Percentiles rank a stretch among this genome's conserved stretches.
These are phyloP conservation scores for Chamaecrista fasciculata DNA, from an alignment of 306 rosid species.

Conservation along the genomic window DNA sequence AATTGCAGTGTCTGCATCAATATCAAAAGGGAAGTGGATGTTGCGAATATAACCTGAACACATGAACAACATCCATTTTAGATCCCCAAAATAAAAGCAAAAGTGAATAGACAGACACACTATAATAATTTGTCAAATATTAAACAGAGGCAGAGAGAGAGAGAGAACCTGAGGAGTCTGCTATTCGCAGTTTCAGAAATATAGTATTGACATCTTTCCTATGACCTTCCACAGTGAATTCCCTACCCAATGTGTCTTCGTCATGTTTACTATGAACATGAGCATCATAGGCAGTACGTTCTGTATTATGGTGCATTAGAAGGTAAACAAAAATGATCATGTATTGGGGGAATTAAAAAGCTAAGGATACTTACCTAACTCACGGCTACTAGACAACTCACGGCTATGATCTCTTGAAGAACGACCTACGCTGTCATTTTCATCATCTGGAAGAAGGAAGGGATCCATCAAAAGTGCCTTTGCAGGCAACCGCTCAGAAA, in stretches of 20 bases:
- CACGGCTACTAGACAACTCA: slow-evolving; percentile 29
- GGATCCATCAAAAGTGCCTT: slow-evolving; percentile 80
- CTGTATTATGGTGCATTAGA: slow-evolving; percentile 44
- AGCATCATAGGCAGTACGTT: slow-evolving; percentile 36
- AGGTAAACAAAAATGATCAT: slow-evolving; percentile 25
- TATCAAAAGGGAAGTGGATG: slow-evolving; percentile 94
- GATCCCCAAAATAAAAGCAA: neutral
- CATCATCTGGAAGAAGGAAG: slow-evolving; percentile 66
- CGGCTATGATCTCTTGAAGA: too few relatives aligned
- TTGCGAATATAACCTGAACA: slow-evolving; percentile 69
- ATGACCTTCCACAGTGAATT: slow-evolving; percentile 82
- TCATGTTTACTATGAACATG: slow-evolving; percentile 32
- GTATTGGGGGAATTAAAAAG: slow-evolving; percentile 21
- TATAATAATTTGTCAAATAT: neutral
- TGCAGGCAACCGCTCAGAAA: slow-evolving; percentile 77
- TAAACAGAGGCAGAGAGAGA: slow-evolving; percentile 6
- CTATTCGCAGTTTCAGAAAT: slow-evolving; percentile 81
- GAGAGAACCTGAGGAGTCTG: slow-evolving; percentile 66
- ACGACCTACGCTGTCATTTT: slow-evolving; percentile 50
- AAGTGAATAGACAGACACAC: neutral
- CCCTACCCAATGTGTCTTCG: slow-evolving; percentile 52
- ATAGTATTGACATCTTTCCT: slow-evolving; percentile 72
- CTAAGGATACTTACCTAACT: slow-evolving; percentile 37
- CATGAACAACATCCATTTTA: slow-evolving; percentile 19
- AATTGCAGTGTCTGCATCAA: slow-evolving; percentile 75